Evolutionary conservation across 2,329 filamentous ascomycete species (phyloP).

Genomic region (Ilyonectria destructans): DNA sequence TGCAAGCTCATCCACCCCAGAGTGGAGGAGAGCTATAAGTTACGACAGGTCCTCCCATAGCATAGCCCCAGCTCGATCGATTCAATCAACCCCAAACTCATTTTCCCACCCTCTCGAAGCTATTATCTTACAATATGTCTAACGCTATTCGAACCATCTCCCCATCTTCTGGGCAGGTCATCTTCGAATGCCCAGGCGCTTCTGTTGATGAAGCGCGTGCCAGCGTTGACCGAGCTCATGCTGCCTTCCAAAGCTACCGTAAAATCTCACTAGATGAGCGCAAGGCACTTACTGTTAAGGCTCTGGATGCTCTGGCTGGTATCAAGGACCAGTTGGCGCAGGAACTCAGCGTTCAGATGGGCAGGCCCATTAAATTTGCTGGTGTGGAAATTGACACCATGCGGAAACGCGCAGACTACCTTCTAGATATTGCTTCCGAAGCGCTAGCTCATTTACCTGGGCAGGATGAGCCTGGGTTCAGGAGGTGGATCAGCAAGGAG

Average conservation of each 20-base stretch:
- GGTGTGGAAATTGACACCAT: slow-evolving; percentile 88
- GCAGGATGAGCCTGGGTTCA: slow-evolving; percentile 89
- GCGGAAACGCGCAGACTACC: slow-evolving; percentile 86
- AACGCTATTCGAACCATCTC: slow-evolving; percentile 71
- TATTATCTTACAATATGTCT: slow-evolving; percentile 9
- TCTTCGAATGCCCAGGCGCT: slow-evolving; percentile 74
- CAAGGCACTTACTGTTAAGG: slow-evolving; percentile 85
- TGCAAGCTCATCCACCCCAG: slow-evolving; percentile 2
- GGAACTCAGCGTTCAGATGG: slow-evolving; percentile 96
- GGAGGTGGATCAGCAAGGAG: slow-evolving; percentile 89
- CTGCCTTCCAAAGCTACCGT: slow-evolving; percentile 82
- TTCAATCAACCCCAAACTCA: not conserved
- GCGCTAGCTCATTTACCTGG: slow-evolving; percentile 85
- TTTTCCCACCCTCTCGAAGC: not conserved
- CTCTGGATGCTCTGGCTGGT: slow-evolving; percentile 79
- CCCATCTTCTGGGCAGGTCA: slow-evolving; percentile 76
- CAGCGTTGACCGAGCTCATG: slow-evolving; percentile 59
- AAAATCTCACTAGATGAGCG: slow-evolving; percentile 82
- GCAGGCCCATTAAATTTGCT: slow-evolving; percentile 91
- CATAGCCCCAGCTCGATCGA: not conserved
- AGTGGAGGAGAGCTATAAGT: slow-evolving; percentile 9
- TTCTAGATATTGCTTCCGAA: slow-evolving; percentile 86
- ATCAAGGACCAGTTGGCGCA: slow-evolving; percentile 85
- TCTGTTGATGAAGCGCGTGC: slow-evolving; percentile 70
- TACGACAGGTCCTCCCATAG: not conserved